A percentile compares a stretch with the other conserved stretches of the same genome.
Evolutionary conservation across 345 rosid species (phyloP).

Genomic region (Eucalyptus regnans): DNA sequence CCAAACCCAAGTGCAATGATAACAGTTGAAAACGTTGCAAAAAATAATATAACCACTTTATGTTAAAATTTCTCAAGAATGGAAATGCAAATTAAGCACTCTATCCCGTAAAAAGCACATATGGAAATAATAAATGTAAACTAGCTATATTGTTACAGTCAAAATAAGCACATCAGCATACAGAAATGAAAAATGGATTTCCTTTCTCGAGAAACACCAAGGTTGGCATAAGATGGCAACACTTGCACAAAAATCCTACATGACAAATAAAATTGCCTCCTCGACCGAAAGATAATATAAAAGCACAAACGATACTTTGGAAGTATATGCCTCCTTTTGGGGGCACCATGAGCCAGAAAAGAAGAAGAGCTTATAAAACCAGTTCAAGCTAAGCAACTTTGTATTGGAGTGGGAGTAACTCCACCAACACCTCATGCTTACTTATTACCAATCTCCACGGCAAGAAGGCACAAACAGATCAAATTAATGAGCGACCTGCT

Average conservation of each 20-base stretch:
- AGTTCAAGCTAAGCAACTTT: not conserved
- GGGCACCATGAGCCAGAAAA: not conserved
- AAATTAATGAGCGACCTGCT: not conserved
- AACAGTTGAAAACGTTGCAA: not conserved
- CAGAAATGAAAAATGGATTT: not conserved
- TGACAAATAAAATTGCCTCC: not conserved
- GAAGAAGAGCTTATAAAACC: not conserved
- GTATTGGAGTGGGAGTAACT: not conserved
- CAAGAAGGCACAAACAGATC: not conserved
- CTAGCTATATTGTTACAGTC: not conserved
- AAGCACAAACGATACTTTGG: not conserved
- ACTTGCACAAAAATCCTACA: not conserved
- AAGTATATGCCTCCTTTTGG: not conserved
- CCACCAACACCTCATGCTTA: not conserved
- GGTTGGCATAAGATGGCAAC: not conserved
- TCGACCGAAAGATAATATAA: not conserved
- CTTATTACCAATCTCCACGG: not conserved
- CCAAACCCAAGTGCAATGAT: not conserved
- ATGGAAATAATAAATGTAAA: not conserved
- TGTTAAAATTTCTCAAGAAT: not conserved
- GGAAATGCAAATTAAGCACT: not conserved
- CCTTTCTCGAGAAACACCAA: not conserved
- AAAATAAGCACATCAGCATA: not conserved
- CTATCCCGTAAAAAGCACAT: not conserved
- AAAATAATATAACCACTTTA: not conserved